Evolutionary conservation across 192 early-diverging fungal genomes (phyloP), one percentile per base, ranked within the genome.

Genomic region (Coemansia guatemalensis): DNA sequence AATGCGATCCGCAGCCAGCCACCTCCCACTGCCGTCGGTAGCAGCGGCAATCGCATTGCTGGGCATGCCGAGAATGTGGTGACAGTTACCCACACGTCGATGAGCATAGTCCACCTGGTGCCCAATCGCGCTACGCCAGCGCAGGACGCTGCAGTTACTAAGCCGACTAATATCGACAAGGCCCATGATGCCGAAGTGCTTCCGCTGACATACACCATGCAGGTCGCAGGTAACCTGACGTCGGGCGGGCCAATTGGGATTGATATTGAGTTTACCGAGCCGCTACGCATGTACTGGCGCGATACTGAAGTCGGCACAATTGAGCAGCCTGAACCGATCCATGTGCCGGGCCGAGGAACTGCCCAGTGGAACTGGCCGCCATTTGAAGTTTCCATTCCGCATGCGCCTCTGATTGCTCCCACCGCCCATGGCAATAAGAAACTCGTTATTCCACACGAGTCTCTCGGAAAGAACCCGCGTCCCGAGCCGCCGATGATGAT

Each of bases 211-310:
- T 78, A 78, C 24, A 73, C 53, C 50, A 66, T 78, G 62, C 70
- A 73, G 54, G 7, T 78, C 9, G 65, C 58, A 0, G 75, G 70
- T 2, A 78, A 66, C 33, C 9, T 78, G 67, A 69, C 70, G 0
- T 78, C 75, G 0, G 75, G 70, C 29, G 75, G 69, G 0, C 75
- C 75, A 20, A 73, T 78, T 17, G 75, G 75, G 21, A 67, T 78
- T 9, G 56, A 61, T 23, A 73, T 78, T 17, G 69, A 78, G 69
- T 78, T 78, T 27, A 72, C 66, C 3, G 75, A 78, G 59, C 75
- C 75, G 2, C 63, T 78, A 26, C 65, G 67, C 11, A 56, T 78
- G 32, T 58, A 68, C 29, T 78, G 75, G 75, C 62, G 60, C 44
- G 75, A 78, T 52, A 33, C 33, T 1, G 69, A 73, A 55, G 56